phyloP scores from a whole-genome alignment of 768 basidiomycete species.

The Albatrellus ellisii region DNA sequence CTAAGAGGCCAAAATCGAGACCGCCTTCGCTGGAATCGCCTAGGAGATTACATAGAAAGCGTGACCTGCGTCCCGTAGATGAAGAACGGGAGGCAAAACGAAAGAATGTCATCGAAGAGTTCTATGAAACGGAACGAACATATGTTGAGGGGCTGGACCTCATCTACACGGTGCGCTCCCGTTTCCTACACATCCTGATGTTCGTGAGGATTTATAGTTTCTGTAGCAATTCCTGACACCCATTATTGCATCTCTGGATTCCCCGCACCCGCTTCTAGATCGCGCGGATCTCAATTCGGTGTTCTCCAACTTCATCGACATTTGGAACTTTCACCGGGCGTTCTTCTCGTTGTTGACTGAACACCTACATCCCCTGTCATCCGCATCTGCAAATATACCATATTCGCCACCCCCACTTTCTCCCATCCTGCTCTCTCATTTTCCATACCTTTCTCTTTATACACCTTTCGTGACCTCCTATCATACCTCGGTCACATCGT shows the following conservation, averaged over 20 bases:
- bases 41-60: constrained; percentile 24
- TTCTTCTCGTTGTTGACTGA: constrained; percentile 50
- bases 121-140: constrained; percentile 68
- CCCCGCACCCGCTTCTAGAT: constrained; percentile 51
- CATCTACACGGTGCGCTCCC: constrained; percentile 52
- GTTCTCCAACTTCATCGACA: constrained; percentile 85
- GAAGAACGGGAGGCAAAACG: constrained; percentile 42
- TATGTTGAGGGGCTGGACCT: constrained; percentile 77
- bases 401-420: constrained; percentile 33
- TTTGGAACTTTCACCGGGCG: constrained; percentile 77
- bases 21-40: constrained; percentile 28
- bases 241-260: constrained; percentile 63
- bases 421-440: constrained; percentile 60
- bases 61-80: constrained; percentile 27
- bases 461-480: constrained; percentile 77
- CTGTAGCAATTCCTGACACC: constrained; percentile 73
- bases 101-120: constrained; percentile 62
- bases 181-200: constrained; percentile 6
- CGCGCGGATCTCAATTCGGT: constrained; percentile 56
- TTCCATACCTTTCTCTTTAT: constrained; percentile 82
- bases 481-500: constrained; percentile 45
- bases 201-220: background rate
- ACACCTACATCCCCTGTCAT: constrained; percentile 22
- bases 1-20: constrained; percentile 17
- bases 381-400: constrained; percentile 9